Evolutionary conservation across 2,329 filamentous ascomycete species (phyloP).

Genomic region (Talaromyces sp.): DNA sequence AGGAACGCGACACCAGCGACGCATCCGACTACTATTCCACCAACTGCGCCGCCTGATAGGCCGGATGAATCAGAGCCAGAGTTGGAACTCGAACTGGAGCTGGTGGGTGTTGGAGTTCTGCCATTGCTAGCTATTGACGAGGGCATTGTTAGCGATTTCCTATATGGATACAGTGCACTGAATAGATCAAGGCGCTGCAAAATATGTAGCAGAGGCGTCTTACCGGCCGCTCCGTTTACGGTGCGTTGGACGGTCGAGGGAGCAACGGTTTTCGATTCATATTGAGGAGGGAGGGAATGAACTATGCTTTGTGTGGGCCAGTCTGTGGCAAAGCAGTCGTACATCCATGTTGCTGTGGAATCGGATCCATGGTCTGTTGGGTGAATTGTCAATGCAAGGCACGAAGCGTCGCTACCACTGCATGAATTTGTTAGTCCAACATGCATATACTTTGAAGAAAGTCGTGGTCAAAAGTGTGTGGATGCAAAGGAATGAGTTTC

Average conservation of each 20-base stretch:
- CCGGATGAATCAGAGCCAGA: not conserved
- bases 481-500: too few relatives aligned
- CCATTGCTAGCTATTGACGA: too few relatives aligned
- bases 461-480: not conserved
- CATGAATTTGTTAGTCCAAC: not conserved
- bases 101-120: not conserved
- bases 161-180: not conserved
- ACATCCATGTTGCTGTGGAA: not conserved
- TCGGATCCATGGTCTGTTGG: constrained; percentile 4
- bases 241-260: not conserved
- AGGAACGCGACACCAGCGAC: not conserved
- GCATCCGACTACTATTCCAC: constrained; percentile 2
- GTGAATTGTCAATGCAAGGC: constrained; percentile 7
- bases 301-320: constrained; percentile 15
- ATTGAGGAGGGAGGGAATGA: constrained; percentile 10
- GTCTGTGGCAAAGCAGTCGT: constrained; percentile 9
- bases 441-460: not conserved
- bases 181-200: too few relatives aligned
- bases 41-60: constrained; percentile 1
- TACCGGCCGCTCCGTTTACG: too few relatives aligned
- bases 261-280: constrained; percentile 2
- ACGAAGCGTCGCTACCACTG: constrained; percentile 6
- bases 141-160: too few relatives aligned
- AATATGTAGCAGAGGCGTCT: too few relatives aligned
- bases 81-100: not conserved